These are phyloP conservation scores for Eimeria necatrix DNA, from an alignment of 169 alveolate species.

Conservation along the genomic window DNA sequence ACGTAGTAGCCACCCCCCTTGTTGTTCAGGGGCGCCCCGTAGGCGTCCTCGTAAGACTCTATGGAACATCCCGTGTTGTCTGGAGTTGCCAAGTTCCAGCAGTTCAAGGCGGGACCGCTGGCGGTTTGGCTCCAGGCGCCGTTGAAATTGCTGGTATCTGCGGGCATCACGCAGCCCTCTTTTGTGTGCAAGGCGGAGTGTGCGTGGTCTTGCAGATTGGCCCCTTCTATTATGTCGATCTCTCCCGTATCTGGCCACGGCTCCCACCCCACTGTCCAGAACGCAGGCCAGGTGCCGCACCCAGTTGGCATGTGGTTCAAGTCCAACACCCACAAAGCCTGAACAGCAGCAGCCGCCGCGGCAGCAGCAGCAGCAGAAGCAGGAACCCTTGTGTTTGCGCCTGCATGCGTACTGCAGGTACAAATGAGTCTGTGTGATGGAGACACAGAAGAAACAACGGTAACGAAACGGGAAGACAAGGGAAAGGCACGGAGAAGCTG, in stretches of 20 bases:
- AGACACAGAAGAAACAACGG: background rate
- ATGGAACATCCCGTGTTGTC: slow-evolving; percentile 67
- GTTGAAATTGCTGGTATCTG: background rate
- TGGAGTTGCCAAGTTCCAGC: slow-evolving; percentile 61
- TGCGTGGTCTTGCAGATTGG: background rate
- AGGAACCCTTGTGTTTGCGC: background rate
- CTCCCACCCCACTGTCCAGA: slow-evolving; percentile 73
- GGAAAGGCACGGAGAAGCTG: background rate
- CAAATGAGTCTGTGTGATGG: background rate
- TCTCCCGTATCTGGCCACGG: slow-evolving; percentile 79
- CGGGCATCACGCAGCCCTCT: slow-evolving; percentile 64
- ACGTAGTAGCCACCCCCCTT: slow-evolving; percentile 73
- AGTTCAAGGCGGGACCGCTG: slow-evolving; percentile 35
- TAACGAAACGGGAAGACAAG: background rate
- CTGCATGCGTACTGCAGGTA: background rate
- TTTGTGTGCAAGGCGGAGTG: slow-evolving; percentile 46
- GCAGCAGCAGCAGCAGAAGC: background rate
- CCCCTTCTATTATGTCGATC: slow-evolving; percentile 74
- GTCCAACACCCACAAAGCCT: slow-evolving; percentile 72
- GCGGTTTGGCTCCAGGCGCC: slow-evolving; percentile 38
- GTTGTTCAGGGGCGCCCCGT: slow-evolving; percentile 48
- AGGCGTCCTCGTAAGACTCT: slow-evolving; percentile 61
- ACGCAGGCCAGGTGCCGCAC: slow-evolving; percentile 74
- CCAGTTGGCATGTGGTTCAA: slow-evolving; percentile 75
- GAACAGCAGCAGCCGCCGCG: background rate